These are phyloP conservation scores for Microascus cirrosus DNA, from an alignment of 2,329 filamentous ascomycete genomes.

Conservation along the genomic window DNA sequence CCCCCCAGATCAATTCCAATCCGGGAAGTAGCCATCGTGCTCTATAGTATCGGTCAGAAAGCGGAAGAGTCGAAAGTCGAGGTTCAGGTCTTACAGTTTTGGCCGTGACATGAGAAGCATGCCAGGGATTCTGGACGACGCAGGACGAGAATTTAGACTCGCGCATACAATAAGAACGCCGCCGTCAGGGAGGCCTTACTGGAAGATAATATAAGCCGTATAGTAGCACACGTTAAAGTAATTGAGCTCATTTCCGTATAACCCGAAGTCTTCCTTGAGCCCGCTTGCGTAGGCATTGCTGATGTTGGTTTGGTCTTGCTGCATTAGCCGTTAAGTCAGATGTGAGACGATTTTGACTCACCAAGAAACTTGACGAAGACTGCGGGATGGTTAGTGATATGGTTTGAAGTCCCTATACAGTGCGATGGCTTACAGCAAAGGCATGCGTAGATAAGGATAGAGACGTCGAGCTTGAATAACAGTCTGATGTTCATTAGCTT, in stretches of 20 bases:
- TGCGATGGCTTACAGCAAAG: neutral
- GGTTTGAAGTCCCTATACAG: neutral
- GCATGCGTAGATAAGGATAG: neutral
- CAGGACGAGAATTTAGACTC: no score
- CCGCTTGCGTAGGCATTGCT: slow-evolving; percentile 28
- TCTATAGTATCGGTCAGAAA: neutral
- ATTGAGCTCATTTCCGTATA: slow-evolving; percentile 44
- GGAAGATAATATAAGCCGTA: slow-evolving; percentile 44
- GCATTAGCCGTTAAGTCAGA: neutral
- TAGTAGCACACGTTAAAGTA: slow-evolving; percentile 43
- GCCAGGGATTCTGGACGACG: slow-evolving; percentile 14
- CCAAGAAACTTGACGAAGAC: neutral
- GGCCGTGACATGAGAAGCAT: slow-evolving; percentile 24
- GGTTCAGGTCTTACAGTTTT: slow-evolving; percentile 9
- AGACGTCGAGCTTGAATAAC: neutral
- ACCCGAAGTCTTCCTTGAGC: slow-evolving; percentile 37
- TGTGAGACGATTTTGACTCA: neutral
- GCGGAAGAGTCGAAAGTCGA: slow-evolving; percentile 18
- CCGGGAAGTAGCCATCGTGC: slow-evolving; percentile 20
- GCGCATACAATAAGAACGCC: no score
- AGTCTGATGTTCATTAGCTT: neutral
- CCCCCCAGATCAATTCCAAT: slow-evolving; percentile 21
- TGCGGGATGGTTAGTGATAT: neutral
- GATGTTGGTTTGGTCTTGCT: slow-evolving; percentile 17
- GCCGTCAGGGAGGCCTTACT: slow-evolving; percentile 7